Base-by-base conservation (phyloP, 805 yeast genomes). In the Wickerhamiella sergipiensis region DNA sequence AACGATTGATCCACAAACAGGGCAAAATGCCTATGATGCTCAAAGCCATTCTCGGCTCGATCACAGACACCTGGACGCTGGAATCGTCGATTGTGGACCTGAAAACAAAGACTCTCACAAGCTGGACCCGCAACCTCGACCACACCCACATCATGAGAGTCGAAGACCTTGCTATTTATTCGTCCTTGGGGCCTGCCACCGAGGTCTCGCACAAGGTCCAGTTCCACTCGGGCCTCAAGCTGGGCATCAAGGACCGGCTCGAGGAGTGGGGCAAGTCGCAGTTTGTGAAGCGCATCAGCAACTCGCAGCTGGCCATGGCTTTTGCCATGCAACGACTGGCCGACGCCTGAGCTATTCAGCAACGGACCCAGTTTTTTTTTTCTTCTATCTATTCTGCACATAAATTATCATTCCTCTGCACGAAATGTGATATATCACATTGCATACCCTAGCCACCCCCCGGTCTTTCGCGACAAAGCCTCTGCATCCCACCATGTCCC, bases 21-120 rank as follows among this genome's bases (percentile, higher is more conserved):
- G 97, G 97, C 1, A 74, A 86, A 57, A 70, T 89, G 39, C 97
- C 97, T 5, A 65, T 71, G 38, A 87, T 92, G 79, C 78, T 84
- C 24, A 76, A 74, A 57, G 90, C 90, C 3, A 77, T 87, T 50
- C 64, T 88, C 53, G 89, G 90, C 1, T 71, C 74, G 46, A 78
- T 79, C 23, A 72, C 83, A 31, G 81, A 83, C 50, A 72, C 86
- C 12, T 85, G 92, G 90, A 79, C 89, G 43, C 75, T 89, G 45
- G 97, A 89, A 62, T 77, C 78, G 57, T 77, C 87, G 0, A 67
- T 82, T 10, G 81, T 89, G 19, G 83, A 89, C 64, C 86, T 90
- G 1, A 58, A 62, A 9, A 61, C 64, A 4, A 67, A 72, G 53
- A 70, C 71, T 8, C 71, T 89, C 76, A 60, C 70, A 51, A 77